Base-by-base conservation (phyloP, 495 filamentous ascomycete genomes). In the Podospora tetraspora region DNA sequence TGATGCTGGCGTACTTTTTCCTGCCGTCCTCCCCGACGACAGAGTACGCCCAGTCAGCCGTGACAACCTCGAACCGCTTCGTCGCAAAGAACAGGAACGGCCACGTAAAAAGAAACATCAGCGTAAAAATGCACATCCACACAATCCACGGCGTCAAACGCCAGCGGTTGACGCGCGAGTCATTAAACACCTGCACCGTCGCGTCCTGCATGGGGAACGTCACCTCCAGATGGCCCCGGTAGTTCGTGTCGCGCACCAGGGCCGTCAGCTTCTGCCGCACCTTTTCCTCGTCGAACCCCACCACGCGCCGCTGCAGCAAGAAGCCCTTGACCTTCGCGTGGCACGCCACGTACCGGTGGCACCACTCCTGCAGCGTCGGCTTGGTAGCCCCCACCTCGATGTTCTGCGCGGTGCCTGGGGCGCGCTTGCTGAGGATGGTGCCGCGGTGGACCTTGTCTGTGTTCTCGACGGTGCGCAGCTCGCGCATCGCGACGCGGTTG, bases 101-200 rank as follows among this genome's bases (percentile, higher is more conserved):
- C 89, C 89, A 90, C 21, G 81, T 76, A 72, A 90, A 81, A 43
- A 90, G 70, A 79, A 87, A 88, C 57, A 88, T 74, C 64, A 90
- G 84, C 3, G 83, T 86, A 13, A 89, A 72, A 71, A 83, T 85
- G 76, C 88, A 90, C 43, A 90, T 24, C 83, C 81, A 87, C 11
- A 79, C 72, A 29, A 89, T 80, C 82, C 85, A 90, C 12, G 62
- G 68, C 5, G 80, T 88, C 63, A 83, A 75, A 3, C 89, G 83
- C 83, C 85, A 86, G n/a, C 74, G 43, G 64, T 89, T 90, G 63
- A 83, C 80, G 63, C 74, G 79, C 59, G 81, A 81, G 0, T 83
- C 78, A 57, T 85, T 88, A 74, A 86, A 88, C 62, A 88, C 78
- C 37, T 85, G 75, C 24, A 88, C 78, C 10, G 72, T 70, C 12